A percentile compares a stretch with the other conserved stretches of the same genome.
phyloP scores from a whole-genome alignment of 2,329 filamentous ascomycete genomes.

The Penicillium sp. region DNA sequence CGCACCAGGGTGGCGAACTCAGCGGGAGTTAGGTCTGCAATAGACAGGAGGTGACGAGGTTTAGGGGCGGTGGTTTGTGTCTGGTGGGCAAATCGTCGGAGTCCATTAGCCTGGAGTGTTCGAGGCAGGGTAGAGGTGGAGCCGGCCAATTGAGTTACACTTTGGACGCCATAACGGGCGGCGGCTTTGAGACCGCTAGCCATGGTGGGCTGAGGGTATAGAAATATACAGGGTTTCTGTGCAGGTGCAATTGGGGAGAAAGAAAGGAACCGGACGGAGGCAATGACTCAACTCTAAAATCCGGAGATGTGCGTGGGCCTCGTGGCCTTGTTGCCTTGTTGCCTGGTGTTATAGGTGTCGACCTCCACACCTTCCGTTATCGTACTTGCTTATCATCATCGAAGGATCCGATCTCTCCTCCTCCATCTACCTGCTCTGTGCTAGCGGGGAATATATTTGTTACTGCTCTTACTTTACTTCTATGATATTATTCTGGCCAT shows the following conservation, averaged over 20 bases:
- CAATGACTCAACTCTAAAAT: conserved; percentile 19
- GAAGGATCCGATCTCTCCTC: neutral
- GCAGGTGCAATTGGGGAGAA: conserved; percentile 9
- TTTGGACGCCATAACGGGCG: conserved; percentile 26
- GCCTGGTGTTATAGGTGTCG: conserved; percentile 9
- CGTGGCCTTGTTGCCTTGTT: conserved; percentile 3
- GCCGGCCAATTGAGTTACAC: conserved; percentile 27
- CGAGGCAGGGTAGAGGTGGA: conserved; percentile 24
- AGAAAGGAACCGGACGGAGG: conserved; percentile 3
- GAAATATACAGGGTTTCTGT: conserved; percentile 6
- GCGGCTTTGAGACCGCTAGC: conserved; percentile 28
- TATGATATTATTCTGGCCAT: conserved; percentile 14
- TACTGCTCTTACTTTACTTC: neutral
- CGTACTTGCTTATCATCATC: conserved; percentile 23
- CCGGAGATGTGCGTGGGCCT: conserved; percentile 8
- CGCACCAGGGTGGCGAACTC: conserved; percentile 79
- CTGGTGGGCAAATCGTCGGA: conserved; percentile 35
- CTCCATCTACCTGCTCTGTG: neutral
- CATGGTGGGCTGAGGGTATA: conserved; percentile 20
- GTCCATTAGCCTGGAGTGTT: conserved; percentile 27
- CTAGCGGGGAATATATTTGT: neutral
- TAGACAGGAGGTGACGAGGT: conserved; percentile 82
- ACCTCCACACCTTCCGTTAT: conserved; percentile 22
- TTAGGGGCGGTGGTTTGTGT: conserved; percentile 49
- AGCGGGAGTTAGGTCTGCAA: conserved; percentile 72